These are phyloP conservation scores for Dicorynia guianensis DNA, from an alignment of 306 rosid genomes.

Conservation along the genomic window DNA sequence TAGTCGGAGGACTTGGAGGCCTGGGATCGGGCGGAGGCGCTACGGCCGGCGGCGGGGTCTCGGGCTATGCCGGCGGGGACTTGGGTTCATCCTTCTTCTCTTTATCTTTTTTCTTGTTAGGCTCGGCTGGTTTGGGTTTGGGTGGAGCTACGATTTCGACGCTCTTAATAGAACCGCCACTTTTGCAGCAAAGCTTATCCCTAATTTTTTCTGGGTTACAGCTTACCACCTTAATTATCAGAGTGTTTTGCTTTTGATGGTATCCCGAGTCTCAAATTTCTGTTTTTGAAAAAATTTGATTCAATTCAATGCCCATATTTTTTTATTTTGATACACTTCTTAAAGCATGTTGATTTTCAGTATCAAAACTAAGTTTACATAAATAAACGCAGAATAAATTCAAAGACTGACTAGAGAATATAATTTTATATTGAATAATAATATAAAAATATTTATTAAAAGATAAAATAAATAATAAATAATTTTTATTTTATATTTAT, in stretches of 20 bases:
- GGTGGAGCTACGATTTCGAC: slow-evolving; percentile 74
- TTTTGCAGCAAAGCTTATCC: slow-evolving; percentile 66
- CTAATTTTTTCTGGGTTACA: slow-evolving; percentile 79
- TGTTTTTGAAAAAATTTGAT: too few species aligned
- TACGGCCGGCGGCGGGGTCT: too few species aligned
- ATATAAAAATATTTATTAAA: too few species aligned
- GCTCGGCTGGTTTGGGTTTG: slow-evolving; percentile 32
- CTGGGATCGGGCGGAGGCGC: slow-evolving; percentile 8
- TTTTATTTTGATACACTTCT: too few species aligned
- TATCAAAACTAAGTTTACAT: too few species aligned
- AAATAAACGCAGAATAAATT: too few species aligned
- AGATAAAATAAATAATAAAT: too few species aligned
- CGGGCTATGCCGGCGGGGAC: background rate
- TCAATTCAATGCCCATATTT: too few species aligned
- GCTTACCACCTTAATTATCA: slow-evolving; percentile 71
- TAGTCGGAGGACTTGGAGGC: background rate
- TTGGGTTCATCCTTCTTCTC: background rate
- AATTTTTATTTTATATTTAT: too few species aligned
- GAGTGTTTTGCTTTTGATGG: slow-evolving; percentile 68
- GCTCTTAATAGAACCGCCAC: slow-evolving; percentile 57
- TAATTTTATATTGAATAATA: slow-evolving; percentile 42
- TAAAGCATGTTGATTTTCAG: too few species aligned
- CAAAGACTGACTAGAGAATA: too few species aligned
- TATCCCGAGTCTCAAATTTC: slow-evolving; percentile 85
- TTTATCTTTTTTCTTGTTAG: background rate